A percentile compares a stretch with the other conserved stretches of the same genome.
Evolutionary conservation across 2,329 filamentous ascomycete genomes (phyloP).

Genomic region (Phaeophleospora eucalypticola): DNA sequence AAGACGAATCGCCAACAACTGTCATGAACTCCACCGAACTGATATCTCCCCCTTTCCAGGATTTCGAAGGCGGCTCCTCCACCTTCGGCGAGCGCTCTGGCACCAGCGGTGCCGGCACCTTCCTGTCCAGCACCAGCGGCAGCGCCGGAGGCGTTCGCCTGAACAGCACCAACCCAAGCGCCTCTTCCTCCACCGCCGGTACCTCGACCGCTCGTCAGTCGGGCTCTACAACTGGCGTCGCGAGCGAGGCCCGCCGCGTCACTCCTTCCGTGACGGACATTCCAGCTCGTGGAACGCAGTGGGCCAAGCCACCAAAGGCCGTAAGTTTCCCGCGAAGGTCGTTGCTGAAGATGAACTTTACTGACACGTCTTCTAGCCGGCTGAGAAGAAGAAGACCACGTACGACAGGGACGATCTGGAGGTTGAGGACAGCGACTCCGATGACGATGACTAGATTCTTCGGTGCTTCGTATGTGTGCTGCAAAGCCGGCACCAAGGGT

Average conservation of each 20-base stretch:
- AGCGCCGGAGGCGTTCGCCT: conserved; percentile 13
- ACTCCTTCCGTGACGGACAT: background rate
- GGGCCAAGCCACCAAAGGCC: background rate
- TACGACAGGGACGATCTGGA: background rate
- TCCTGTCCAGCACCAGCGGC: conserved; percentile 6
- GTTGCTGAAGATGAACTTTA: too few relatives aligned
- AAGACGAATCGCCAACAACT: too few relatives aligned
- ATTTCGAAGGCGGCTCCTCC: background rate
- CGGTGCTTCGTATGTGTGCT: too few relatives aligned
- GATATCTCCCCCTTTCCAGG: background rate
- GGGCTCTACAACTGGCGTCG: background rate
- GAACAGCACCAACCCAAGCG: conserved; percentile 2
- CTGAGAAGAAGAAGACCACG: background rate
- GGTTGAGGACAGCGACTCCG: background rate
- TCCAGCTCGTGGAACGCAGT: background rate
- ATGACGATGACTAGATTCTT: too few relatives aligned
- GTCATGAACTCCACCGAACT: background rate
- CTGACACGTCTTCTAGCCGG: too few relatives aligned
- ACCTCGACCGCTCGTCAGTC: background rate
- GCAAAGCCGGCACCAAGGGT: too few relatives aligned
- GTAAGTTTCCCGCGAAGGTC: background rate
- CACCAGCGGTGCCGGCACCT: conserved; percentile 8
- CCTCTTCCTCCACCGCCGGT: background rate
- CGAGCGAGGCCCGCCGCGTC: background rate
- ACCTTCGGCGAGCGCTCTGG: background rate